Evolutionary conservation across 2,329 filamentous ascomycete species (phyloP).

Genomic region (Grosmannia serpens): DNA sequence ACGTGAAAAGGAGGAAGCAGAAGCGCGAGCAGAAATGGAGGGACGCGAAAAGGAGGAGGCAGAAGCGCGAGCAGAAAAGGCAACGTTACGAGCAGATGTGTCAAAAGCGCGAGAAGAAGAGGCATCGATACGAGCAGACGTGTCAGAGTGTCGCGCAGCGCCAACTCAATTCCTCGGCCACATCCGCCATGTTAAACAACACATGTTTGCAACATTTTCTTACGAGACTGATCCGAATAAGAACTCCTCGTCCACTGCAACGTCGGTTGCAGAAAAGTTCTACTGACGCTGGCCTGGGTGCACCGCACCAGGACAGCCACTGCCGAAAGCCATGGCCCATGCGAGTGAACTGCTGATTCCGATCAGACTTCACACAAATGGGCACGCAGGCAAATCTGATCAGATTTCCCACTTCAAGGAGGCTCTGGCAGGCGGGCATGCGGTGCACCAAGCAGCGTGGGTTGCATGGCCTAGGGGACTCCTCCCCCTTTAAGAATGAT

Average conservation of each 20-base stretch:
- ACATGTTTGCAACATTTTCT: background rate
- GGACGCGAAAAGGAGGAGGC: background rate
- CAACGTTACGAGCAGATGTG: background rate
- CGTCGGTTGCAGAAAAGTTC: background rate
- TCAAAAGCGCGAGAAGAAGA: background rate
- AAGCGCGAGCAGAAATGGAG: background rate
- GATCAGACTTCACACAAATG: too few species aligned
- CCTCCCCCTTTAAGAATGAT: too few species aligned
- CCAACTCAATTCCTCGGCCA: background rate
- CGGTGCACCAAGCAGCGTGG: too few species aligned
- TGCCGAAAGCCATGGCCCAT: too few species aligned
- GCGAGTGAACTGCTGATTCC: too few species aligned
- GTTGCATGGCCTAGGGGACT: too few species aligned
- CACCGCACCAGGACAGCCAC: too few species aligned
- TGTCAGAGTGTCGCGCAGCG: background rate
- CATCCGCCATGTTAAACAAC: background rate
- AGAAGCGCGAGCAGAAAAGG: background rate
- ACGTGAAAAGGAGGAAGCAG: background rate
- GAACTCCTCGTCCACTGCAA: background rate
- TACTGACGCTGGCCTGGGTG: too few species aligned
- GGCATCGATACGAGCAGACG: background rate
- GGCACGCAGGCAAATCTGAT: too few species aligned
- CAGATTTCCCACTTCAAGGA: too few species aligned
- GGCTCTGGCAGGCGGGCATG: too few species aligned
- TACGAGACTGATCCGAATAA: background rate